These are phyloP conservation scores for Dissophora ornata DNA, from an alignment of 192 early-diverging fungal genomes.

Conservation along the genomic window DNA sequence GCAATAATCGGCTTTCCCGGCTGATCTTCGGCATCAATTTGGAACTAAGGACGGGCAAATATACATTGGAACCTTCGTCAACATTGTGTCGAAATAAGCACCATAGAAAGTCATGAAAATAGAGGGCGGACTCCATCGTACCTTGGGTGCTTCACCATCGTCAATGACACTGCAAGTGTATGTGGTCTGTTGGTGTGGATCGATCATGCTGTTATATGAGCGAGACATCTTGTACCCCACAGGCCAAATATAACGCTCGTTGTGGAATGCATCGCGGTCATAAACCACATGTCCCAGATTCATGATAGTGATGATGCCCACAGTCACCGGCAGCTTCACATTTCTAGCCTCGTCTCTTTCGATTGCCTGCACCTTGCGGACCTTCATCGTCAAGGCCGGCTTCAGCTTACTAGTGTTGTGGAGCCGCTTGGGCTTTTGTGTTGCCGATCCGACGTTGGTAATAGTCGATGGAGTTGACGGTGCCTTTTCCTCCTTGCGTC, in stretches of 20 bases:
- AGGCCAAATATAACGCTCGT: constrained; percentile 92
- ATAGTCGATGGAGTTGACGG: constrained; percentile 36
- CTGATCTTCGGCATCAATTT: constrained; percentile 84
- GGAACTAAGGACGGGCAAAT: constrained; percentile 68
- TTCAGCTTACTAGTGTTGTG: constrained; percentile 41
- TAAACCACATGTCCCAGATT: constrained; percentile 76
- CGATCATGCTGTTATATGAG: constrained; percentile 68
- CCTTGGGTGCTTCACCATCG: constrained; percentile 76
- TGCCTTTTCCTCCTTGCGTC: constrained; percentile 7
- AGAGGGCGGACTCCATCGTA: constrained; percentile 17
- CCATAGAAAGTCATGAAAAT: no score
- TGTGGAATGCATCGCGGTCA: constrained; percentile 84
- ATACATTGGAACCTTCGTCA: no score
- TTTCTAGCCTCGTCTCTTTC: constrained; percentile 72
- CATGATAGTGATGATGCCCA: constrained; percentile 84
- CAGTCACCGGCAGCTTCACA: constrained; percentile 79
- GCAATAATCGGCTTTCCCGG: constrained; percentile 77
- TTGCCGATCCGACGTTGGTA: constrained; percentile 37
- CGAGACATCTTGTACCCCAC: constrained; percentile 78
- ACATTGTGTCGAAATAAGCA: no score
- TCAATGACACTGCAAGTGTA: constrained; percentile 86
- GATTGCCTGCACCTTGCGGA: constrained; percentile 33
- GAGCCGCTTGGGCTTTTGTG: constrained; percentile 42
- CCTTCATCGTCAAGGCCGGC: constrained; percentile 8
- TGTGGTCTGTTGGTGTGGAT: constrained; percentile 60